phyloP scores from a whole-genome alignment of 371 early-diverging fungal genomes.

The Encephalitozoon cuniculi region DNA sequence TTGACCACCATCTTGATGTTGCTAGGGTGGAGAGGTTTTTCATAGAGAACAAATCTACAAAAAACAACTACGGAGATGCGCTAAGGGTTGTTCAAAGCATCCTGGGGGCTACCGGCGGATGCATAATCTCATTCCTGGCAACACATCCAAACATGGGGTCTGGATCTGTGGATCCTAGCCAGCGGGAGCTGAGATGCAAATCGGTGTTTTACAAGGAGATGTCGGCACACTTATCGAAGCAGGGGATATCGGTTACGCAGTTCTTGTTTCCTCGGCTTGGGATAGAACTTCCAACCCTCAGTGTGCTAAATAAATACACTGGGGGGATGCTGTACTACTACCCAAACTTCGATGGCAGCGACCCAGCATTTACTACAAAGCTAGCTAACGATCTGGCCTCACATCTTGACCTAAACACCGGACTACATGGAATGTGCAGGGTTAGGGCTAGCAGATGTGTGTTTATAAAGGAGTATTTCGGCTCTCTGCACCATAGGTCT shows the following conservation, averaged over 20 bases:
- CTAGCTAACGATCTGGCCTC: slow-evolving; percentile 74
- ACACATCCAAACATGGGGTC: slow-evolving; percentile 46
- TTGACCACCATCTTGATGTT: slow-evolving; percentile 19
- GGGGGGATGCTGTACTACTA: slow-evolving; percentile 87
- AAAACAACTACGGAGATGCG: slow-evolving; percentile 50
- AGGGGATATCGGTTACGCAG: slow-evolving; percentile 80
- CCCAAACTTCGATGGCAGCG: slow-evolving; percentile 76
- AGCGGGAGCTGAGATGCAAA: background rate
- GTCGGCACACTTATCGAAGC: slow-evolving; percentile 77
- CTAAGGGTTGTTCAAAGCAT: slow-evolving; percentile 29
- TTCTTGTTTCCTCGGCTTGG: slow-evolving; percentile 76
- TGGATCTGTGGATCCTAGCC: slow-evolving; percentile 16
- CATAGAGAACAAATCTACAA: slow-evolving; percentile 14
- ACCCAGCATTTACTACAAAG: slow-evolving; percentile 74
- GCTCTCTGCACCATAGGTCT: slow-evolving; percentile 74
- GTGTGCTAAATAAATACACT: slow-evolving; percentile 69
- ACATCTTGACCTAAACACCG: slow-evolving; percentile 71
- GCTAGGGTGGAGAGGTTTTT: slow-evolving; percentile 23
- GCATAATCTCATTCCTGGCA: slow-evolving; percentile 42
- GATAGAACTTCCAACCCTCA: slow-evolving; percentile 79
- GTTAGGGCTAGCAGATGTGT: slow-evolving; percentile 76
- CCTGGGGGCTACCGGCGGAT: slow-evolving; percentile 37
- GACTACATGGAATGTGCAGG: slow-evolving; percentile 86
- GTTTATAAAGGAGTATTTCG: slow-evolving; percentile 49
- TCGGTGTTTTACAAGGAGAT: slow-evolving; percentile 75